Evolutionary conservation across 2,329 filamentous ascomycete species (phyloP), one percentile per base, ranked within the genome.

Genomic region (Fusarium graminum): DNA sequence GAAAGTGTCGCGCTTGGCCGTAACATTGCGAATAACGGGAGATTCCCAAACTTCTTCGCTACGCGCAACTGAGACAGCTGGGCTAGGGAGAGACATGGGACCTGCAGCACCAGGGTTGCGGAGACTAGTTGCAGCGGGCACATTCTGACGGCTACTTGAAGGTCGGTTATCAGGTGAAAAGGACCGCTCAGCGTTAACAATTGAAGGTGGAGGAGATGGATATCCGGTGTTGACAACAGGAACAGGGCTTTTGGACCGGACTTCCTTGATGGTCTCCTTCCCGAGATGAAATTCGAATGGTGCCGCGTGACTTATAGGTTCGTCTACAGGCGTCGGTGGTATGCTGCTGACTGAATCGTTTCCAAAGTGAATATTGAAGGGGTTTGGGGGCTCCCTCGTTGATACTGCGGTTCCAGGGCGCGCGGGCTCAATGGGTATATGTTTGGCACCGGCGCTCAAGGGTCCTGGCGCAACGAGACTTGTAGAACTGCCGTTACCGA

Each of bases 1-100:
- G 14, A 84, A 68, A 2, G 83, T 85, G 41, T 87, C 83, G 30
- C 84, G 81, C 70, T 81, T 83, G 5, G 84, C 82, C n/a, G 72
- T 67, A 1, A 85, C 81, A 41, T 81, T 81, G 32, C 79, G 80
- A 38, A 86, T 81, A 6, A 84, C 74, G 2, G 83, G 83, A 66
- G 30, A 72, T 57, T 73, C 77, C 57, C 71, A 70, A 2, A 68
- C 67, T n/a, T 81, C 80, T 41, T 83, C 80, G 56, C 79, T 79
- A 3, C 76, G 76, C n/a, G 73, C 74, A 6, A 74, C 74, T 2
- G 81, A 83, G 3, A 75, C 70, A 7, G 79, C 76, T 2, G 82
- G 82, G 4, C 81, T 83, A 2, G 82, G 81, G 1, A 83, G 74
- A 9, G 78, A 73, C 10, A 70, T 67, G 2, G 78, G 75, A 0